Conservation (phyloP, 31 red algal species). For the Asparagopsis taxiformis region DNA sequence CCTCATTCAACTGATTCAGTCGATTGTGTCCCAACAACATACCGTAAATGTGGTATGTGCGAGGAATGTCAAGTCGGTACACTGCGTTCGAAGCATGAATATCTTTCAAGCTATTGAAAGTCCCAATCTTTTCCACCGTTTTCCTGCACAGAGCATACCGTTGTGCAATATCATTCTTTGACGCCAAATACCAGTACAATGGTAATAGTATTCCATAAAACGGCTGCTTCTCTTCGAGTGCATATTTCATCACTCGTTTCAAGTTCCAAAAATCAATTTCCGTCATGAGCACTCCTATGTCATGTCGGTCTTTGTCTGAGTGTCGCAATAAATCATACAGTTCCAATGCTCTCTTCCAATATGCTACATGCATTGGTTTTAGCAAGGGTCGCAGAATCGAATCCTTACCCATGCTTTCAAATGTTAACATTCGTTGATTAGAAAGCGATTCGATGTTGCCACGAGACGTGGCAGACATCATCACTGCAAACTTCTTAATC, state of each 20-base stretch:
- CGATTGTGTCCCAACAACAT: conserved; percentile 29
- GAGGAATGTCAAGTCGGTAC: conserved; percentile 19
- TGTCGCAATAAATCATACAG: conserved; percentile 11
- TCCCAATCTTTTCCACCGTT: conserved; percentile 26
- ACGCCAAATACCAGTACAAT: conserved; percentile 24
- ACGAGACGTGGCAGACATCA: not conserved
- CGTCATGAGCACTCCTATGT: conserved; percentile 17
- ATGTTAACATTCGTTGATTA: not conserved
- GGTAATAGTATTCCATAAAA: conserved; percentile 31
- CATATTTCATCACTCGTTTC: conserved; percentile 31
- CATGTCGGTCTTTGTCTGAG: conserved; percentile 15
- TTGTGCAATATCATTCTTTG: conserved; percentile 35
- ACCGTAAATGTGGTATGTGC: conserved; percentile 27
- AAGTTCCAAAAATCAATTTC: conserved; percentile 47
- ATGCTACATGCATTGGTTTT: conserved; percentile 29
- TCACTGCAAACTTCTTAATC: conserved; percentile 2
- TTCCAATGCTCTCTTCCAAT: conserved; percentile 20
- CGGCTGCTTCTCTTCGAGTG: conserved; percentile 22
- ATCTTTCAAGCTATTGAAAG: conserved; percentile 13
- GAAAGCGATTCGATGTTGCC: not conserved
- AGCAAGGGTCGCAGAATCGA: conserved; percentile 13
- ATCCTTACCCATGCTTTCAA: conserved; percentile 15
- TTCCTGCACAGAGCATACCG: conserved; percentile 19
- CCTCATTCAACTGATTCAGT: conserved; percentile 12
- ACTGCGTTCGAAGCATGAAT: conserved; percentile 10